phyloP scores from a whole-genome alignment of 768 basidiomycete genomes.

The Lentinula lateritia region DNA sequence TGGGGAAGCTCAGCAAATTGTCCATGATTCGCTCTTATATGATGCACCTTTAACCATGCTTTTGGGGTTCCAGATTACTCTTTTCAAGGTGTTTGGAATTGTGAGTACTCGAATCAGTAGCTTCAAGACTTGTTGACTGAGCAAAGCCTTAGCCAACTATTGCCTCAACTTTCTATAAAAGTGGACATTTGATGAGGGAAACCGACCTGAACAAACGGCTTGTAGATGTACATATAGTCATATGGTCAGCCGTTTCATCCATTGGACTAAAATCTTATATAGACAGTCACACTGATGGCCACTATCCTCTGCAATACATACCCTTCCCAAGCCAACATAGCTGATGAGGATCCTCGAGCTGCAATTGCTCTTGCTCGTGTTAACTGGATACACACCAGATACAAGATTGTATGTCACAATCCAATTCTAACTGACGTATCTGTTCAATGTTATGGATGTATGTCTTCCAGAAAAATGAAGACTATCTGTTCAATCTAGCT shows the following conservation, averaged over 20 bases:
- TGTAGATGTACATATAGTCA: constrained; percentile 34
- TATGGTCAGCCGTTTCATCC: not conserved
- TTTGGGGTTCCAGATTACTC: constrained; percentile 36
- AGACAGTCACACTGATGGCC: constrained; percentile 30
- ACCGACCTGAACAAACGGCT: constrained; percentile 34
- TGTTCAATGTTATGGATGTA: not conserved
- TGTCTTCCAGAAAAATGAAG: constrained; percentile 29
- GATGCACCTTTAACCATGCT: constrained; percentile 40
- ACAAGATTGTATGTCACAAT: constrained; percentile 29
- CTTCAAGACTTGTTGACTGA: not conserved
- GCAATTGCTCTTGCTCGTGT: constrained; percentile 33
- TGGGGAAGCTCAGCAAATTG: constrained; percentile 39
- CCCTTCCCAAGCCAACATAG: not conserved
- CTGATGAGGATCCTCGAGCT: constrained; percentile 32
- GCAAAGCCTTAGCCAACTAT: constrained; percentile 32
- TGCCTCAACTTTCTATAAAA: constrained; percentile 34
- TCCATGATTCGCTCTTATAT: constrained; percentile 25
- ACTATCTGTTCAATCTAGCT: constrained; percentile 34
- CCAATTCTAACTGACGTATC: not conserved
- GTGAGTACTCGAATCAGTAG: constrained; percentile 20
- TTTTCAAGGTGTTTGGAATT: constrained; percentile 48
- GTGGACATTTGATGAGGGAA: constrained; percentile 30
- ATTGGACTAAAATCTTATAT: constrained; percentile 22
- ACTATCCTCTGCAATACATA: not conserved
- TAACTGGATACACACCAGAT: constrained; percentile 37